phyloP scores from a whole-genome alignment of 805 yeast species.

The Sugiyamaella floridensis region DNA sequence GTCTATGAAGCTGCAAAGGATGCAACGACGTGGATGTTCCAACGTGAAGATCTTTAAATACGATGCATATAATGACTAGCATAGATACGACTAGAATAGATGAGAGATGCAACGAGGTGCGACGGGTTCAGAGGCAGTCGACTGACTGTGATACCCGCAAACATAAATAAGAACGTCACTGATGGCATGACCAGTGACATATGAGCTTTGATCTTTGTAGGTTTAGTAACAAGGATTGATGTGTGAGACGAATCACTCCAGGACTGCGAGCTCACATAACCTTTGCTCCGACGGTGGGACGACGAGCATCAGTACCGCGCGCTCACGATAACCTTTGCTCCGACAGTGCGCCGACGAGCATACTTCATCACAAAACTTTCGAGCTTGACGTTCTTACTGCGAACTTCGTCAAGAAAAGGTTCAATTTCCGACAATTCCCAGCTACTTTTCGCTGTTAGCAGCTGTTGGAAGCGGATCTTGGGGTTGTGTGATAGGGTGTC shows the following conservation, averaged over 20 bases:
- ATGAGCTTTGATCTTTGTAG: too few relatives aligned
- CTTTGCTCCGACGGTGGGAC: too few relatives aligned
- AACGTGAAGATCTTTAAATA: neutral
- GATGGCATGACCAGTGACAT: too few relatives aligned
- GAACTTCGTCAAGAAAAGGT: slow-evolving; percentile 58
- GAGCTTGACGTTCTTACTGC: slow-evolving; percentile 44
- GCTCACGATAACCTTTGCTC: slow-evolving; percentile 35
- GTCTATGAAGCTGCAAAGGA: slow-evolving; percentile 60
- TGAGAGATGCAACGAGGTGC: too few relatives aligned
- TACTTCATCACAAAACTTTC: slow-evolving; percentile 58
- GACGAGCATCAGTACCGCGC: slow-evolving; percentile 16
- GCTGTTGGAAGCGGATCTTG: slow-evolving; percentile 41
- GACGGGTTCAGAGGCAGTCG: too few relatives aligned
- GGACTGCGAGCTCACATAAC: too few relatives aligned
- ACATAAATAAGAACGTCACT: too few relatives aligned
- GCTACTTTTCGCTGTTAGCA: slow-evolving; percentile 47
- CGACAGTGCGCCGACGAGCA: slow-evolving; percentile 47
- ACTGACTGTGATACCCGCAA: too few relatives aligned
- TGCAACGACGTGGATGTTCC: neutral
- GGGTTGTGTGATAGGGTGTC: slow-evolving; percentile 44
- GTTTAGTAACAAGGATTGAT: too few relatives aligned
- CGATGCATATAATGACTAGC: neutral
- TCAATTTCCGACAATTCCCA: slow-evolving; percentile 60
- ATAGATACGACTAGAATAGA: too few relatives aligned
- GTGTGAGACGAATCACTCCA: too few relatives aligned